Conservation (phyloP, 2,329 filamentous ascomycete genomes). For the Monosporascus sp. region DNA sequence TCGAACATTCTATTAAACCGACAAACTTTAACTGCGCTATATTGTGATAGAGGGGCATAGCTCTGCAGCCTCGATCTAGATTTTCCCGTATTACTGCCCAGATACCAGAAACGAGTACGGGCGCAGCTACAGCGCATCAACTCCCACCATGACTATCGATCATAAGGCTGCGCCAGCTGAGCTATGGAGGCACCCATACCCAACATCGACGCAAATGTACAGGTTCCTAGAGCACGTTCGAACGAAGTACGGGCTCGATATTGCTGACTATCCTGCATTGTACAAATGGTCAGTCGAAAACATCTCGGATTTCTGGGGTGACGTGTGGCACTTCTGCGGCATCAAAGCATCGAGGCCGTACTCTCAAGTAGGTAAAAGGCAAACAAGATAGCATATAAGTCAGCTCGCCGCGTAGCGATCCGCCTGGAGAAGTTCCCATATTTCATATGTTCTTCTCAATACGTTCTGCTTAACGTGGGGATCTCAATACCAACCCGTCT, state of each 20-base stretch:
- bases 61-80: not conserved
- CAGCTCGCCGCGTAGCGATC: no score
- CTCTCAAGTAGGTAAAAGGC: conserved; percentile 44
- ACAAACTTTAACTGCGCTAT: no score
- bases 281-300: conserved; percentile 81
- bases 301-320: conserved; percentile 74
- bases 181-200: conserved; percentile 69
- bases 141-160: conserved; percentile 17
- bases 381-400: not conserved
- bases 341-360: conserved; percentile 64
- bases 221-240: conserved; percentile 67
- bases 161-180: conserved; percentile 31
- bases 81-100: no score
- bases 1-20: no score
- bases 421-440: no score
- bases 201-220: conserved; percentile 65
- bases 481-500: conserved; percentile 5
- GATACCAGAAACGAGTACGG: not conserved
- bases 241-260: conserved; percentile 56
- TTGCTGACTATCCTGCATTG: conserved; percentile 68
- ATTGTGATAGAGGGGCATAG: no score
- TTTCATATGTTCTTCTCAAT: not conserved
- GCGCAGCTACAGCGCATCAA: not conserved
- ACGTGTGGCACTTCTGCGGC: conserved; percentile 78
- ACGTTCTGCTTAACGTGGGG: not conserved